Evolutionary conservation across 2,329 filamentous ascomycete genomes (phyloP), one percentile per base, ranked within the genome.

Genomic region (Aspergillus phoenicis): DNA sequence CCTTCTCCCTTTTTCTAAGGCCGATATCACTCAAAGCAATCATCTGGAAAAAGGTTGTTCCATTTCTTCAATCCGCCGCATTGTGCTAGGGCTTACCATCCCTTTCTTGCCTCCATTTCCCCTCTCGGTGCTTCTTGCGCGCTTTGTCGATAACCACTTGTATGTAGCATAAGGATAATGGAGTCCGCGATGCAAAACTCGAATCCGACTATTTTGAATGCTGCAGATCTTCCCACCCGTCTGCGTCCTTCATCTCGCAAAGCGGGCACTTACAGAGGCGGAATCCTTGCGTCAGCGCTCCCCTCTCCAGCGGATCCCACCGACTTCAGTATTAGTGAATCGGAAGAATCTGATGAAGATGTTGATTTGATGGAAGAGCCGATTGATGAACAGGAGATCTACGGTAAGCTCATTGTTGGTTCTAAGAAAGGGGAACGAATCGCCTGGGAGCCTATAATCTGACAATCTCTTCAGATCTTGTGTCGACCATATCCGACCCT

Each of bases 351-450:
- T 6, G 76, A 77, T 36, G 75, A 71, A n/a, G 80, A 86, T 54
- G 85, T 87, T 60, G 86, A 89, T 61, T 83, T 87, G 52, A 80
- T 82, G 1, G 83, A 88, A 38, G 93, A 98, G 69, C 90, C 91
- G 60, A 97, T 99, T 68, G 95, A 99, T 73, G 91, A 96, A 76
- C 95, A 97, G 77, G 95, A 99, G 78, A 94, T 99, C 45, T 99
- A 94, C 74, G 93, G 92, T 95, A 80, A 47, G 66, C 48, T 41
- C 8, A 5, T 36, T n/a, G 17, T n/a, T 55, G 5, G 17, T 47
- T 33, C n/a, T n/a, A 2, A 45, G 13, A 20, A 2, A 45, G 11
- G 20, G 33, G 33, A 36, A 10, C 33, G 38, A 26, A 28, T 17
- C 41, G 57, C 47, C 24, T 5, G 26, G 47, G 24, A 45, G 55